Evolutionary conservation across 495 filamentous ascomycete species (phyloP), one percentile per base, ranked within the genome.

Genomic region (Hypoxylon intermedium): DNA sequence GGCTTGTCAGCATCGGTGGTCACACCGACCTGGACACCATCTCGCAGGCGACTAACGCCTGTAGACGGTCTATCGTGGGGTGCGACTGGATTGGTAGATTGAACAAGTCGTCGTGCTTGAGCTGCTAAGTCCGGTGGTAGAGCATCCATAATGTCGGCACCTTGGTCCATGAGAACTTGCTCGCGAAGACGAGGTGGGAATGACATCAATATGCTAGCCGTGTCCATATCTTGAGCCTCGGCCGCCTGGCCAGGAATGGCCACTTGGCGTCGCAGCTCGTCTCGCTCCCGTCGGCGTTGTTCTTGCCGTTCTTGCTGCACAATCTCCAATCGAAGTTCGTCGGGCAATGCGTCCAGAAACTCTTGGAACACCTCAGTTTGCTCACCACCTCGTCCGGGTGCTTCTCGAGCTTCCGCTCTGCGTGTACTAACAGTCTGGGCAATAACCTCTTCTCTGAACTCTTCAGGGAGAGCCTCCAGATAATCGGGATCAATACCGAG

Each of bases 401-500:
- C 81, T 24, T 81, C 80, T 12, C 85, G 84, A 57, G 90, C 89
- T 72, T 92, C 83, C 5, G 88, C 87, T 63, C 94, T 87, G 46
- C 93, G 85, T 47, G 93, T 85, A 38, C 88, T 87, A 58, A 95
- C 78, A 49, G 96, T 91, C 40, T 90, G 84, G 74, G 92, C 91
- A 33, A 99, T 88, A 21, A 97, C 94, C 69, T 99, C 94, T 72
- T 98, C 93, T 21, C 94, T 84, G 44, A 97, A 84, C 34, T 98
- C 94, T 55, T 99, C 94, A 0, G 94, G 94, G 13, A 99, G 79
- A 31, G 92, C 95, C 50, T 94, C 91, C 2, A 99, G 83, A 72
- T 96, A 99, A 34, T 92, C 92, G 11, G 89, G 83, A 66, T 99
- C 94, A 54, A 99, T 97, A 54, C 92, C 92, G 62, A 99, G 82